Evolutionary conservation across 2,329 filamentous ascomycete genomes (phyloP), one percentile per base, ranked within the genome.

Genomic region (Diaporthe velutina): DNA sequence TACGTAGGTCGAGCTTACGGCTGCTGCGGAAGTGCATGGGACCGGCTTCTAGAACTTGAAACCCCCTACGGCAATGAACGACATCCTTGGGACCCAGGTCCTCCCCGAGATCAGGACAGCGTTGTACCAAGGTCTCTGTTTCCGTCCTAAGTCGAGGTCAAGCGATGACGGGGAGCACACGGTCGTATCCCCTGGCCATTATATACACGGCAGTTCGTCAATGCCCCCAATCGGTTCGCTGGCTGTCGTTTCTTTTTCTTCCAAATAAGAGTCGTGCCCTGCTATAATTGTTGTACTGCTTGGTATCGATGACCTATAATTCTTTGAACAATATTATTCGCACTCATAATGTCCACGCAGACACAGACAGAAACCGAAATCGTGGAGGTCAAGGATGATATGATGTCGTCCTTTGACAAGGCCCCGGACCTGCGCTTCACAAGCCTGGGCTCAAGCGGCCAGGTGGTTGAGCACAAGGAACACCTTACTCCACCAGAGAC

Each of bases 11-110:
- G 61, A 67, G 42, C 61, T n/a, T 35, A 35, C 64, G 33, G 45
- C 19, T 28, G 48, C 33, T 40, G 33, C 45, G 48, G 22, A 52
- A 40, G 33, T 38, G 64, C 64, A 68, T 68, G 64, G 64, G 48
- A 54, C 64, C 64, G n/a, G 33, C 48, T 54, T 54, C 64, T 54
- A 67, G 64, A 67, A 67, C 48, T 68, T 68, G 64, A 68, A 68
- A 68, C 45, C 45, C 22, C n/a, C 64, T 54, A 68, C 48, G 48
- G 64, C n/a, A 54, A 54, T 54, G 64, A 68, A 68, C 48, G 64
- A 54, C 64, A 68, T 35, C 33, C 64, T 54, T 40, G 64, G 64
- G 35, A 38, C 48, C 64, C 38, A 30, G 64, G 48, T 68, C 17
- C 12, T 33, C 48, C 64, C 64, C 33, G 40, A 68, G 64, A 28